These are phyloP conservation scores for Zelopaecilomyces penicillatus DNA, from an alignment of 2,329 filamentous ascomycete genomes.

Conservation along the genomic window DNA sequence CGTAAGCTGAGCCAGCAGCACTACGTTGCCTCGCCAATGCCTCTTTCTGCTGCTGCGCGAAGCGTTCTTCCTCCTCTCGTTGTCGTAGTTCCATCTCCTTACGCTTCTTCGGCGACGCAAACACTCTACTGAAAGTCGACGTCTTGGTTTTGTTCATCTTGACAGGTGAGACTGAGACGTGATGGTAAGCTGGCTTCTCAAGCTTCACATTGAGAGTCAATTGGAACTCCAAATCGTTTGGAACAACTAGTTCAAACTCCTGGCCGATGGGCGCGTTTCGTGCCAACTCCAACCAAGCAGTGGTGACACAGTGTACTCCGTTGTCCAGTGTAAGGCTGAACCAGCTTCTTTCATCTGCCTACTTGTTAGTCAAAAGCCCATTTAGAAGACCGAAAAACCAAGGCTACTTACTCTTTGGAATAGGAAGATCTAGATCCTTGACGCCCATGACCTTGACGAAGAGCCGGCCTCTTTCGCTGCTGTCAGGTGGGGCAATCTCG, in stretches of 20 bases:
- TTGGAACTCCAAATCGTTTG: conserved; percentile 98
- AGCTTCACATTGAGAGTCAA: conserved; percentile 93
- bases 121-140: conserved; percentile 83
- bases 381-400: background rate
- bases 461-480: conserved; percentile 76
- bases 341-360: conserved; percentile 73
- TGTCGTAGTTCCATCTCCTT: conserved; percentile 85
- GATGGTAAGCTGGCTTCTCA: conserved; percentile 63
- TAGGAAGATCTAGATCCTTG: conserved; percentile 85
- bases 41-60: conserved; percentile 55
- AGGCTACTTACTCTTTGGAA: conserved; percentile 69
- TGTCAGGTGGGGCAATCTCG: conserved; percentile 60
- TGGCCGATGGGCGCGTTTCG: conserved; percentile 91
- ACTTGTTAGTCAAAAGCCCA: conserved; percentile 16
- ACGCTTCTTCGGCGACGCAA: conserved; percentile 91
- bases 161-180: conserved; percentile 45
- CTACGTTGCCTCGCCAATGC: conserved; percentile 54
- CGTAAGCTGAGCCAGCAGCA: conserved; percentile 67
- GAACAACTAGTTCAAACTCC: conserved; percentile 94
- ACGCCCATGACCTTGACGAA: conserved; percentile 99
- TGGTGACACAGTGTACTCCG: conserved; percentile 94
- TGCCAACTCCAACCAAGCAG: conserved; percentile 86
- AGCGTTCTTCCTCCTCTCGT: conserved; percentile 72
- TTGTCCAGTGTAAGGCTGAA: conserved; percentile 98
- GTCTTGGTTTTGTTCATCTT: conserved; percentile 65